A percentile compares a stretch with the other conserved stretches of the same genome.
These are phyloP conservation scores for Xylariaceae sp. DNA, from an alignment of 2,329 filamentous ascomycete genomes.

Conservation along the genomic window DNA sequence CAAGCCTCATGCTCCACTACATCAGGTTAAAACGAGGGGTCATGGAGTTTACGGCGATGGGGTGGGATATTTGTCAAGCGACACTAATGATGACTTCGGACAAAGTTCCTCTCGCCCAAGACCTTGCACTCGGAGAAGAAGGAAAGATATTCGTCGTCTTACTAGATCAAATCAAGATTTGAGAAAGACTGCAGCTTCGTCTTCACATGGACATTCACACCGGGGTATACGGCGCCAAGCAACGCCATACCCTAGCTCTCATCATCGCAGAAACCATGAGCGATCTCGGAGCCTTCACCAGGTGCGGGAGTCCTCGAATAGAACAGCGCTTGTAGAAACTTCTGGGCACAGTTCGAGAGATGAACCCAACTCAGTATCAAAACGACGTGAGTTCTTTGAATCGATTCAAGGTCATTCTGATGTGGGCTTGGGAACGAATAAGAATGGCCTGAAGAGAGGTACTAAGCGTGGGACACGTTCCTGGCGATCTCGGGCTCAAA, in stretches of 20 bases:
- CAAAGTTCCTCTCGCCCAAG: constrained; percentile 1
- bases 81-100: not conserved
- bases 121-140: not conserved
- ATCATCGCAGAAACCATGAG: not conserved
- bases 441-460: not conserved
- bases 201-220: not conserved
- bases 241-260: not conserved
- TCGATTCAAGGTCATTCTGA: not conserved
- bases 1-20: constrained; percentile 20
- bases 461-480: not conserved
- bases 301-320: not conserved
- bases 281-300: not conserved
- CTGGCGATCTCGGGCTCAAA: not conserved
- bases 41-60: constrained; percentile 11
- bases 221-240: not conserved
- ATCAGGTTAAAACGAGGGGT: constrained; percentile 21
- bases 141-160: not conserved
- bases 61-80: not conserved
- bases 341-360: not conserved
- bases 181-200: not conserved
- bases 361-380: constrained; percentile 6
- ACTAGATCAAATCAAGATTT: not conserved
- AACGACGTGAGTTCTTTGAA: constrained; percentile 9
- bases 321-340: not conserved
- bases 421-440: not conserved